Base-by-base conservation (phyloP, 306 rosid species). In the Crataegus laevigata region DNA sequence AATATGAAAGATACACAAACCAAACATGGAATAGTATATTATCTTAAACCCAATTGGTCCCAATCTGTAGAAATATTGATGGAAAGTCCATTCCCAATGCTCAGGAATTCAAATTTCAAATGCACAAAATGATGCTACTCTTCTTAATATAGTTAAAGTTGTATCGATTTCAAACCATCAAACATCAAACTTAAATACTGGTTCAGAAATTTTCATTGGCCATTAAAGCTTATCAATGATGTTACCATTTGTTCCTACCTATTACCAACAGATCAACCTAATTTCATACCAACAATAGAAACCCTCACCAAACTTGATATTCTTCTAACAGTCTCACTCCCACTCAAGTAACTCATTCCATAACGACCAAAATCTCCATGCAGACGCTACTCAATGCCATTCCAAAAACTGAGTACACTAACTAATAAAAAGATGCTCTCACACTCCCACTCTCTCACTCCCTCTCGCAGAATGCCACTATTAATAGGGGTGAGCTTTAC, bases 401-500 rank as follows among this genome's bases (percentile, higher is more conserved):
- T 55, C 26, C 45, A 55, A 26, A 34, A 65, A 18, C 54, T 17
- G 34, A 24, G 26, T 9, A 34, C 38, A 18, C 3, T 9, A 24
- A 66, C n/a, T 47, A 15, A 47, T 47, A 6, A 15, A 47, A 15
- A 19, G 40, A 36, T 75, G 61, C 72, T 50, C 72, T 52, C 51
- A 75, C 21, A 11, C 17, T 1, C 24, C 22, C 19, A 25, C 8
- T 52, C 71, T 69, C 75, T 36, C 47, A 50, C 47, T 29, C 45
- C 67, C 54, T 47, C 54, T 5, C 54, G 54, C 21, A 47, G 21
- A 15, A 72, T 38, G 28, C 25, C 51, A 21, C 64, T 87, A 87
- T 83, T 80, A 76, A 84, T 77, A 70, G 52, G 68, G 73, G n/a
- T 21, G 51, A 58, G 29, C 55, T 54, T n/a, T 13, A 73, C 11